A percentile compares a stretch with the other conserved stretches of the same genome.
These are phyloP conservation scores for Microsporum canis DNA, from an alignment of 2,329 filamentous ascomycete genomes.

Conservation along the genomic window DNA sequence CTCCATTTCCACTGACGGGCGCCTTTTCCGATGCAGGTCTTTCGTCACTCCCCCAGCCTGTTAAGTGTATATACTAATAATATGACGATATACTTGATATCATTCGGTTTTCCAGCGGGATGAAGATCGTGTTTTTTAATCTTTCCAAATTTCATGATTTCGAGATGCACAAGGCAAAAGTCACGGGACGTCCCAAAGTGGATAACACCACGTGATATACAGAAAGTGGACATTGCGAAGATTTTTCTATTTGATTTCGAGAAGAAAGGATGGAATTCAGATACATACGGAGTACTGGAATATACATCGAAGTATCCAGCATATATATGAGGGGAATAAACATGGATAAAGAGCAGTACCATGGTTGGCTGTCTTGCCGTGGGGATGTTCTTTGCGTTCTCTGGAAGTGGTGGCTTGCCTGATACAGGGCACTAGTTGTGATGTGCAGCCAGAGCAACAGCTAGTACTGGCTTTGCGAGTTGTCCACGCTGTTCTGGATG, in stretches of 20 bases:
- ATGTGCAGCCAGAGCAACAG: not conserved
- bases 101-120: not conserved
- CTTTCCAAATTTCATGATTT: not conserved
- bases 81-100: not conserved
- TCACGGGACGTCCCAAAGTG: not conserved
- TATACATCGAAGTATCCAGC: not conserved
- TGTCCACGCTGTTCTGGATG: not conserved
- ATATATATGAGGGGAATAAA: not conserved
- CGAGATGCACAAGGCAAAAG: not conserved
- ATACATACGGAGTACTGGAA: not conserved
- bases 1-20: slow-evolving; percentile 11
- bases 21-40: not conserved
- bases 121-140: not conserved
- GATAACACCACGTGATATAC: not conserved
- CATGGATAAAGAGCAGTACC: not conserved
- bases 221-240: too few species aligned
- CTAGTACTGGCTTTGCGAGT: not conserved
- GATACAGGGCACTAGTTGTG: not conserved
- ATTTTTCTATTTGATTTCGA: too few species aligned
- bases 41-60: not conserved
- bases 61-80: not conserved
- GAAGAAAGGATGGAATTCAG: too few species aligned
- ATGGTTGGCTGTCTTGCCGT: not conserved
- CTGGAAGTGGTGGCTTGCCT: not conserved
- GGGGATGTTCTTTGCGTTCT: not conserved